Base-by-base conservation (phyloP, 2,329 filamentous ascomycete species). In the Phaeoacremonium minimum region DNA sequence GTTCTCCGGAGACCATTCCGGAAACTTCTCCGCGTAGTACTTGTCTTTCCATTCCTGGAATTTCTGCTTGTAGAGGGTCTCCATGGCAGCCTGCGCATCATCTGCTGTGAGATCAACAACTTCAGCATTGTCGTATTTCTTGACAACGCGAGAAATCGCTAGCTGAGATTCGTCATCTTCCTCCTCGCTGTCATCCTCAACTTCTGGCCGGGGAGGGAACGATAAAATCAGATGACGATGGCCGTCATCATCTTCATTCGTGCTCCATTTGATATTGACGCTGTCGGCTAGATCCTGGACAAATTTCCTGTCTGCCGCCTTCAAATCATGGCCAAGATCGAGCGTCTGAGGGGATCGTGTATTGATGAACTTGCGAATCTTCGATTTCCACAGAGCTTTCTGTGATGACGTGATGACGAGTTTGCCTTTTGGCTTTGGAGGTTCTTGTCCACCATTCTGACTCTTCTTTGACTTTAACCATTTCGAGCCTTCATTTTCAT, bases 21-120 rank as follows among this genome's bases (percentile, higher is more conserved):
- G 66, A 48, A 96, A 96, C 59, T 97, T 98, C 38, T 80, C 78
- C 45, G 77, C 71, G 63, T 98, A 98, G 63, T 98, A 95, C 43
- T 86, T 83, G 59, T 94, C 83, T 67, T 96, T 98, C 93, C 93
- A 98, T 38, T 82, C 77, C 43, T 81, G 71, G 56, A 97, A 97
- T 55, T 94, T 95, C 47, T 86, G 70, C 50, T 96, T 81, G 58
- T 98, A 98, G 50, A 93, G 83, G 56, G 83, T 75, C 49, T 95
- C 79, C 60, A 91, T 85, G 14, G 83, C 77, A 33, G 78, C 74
- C 57, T 93, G 83, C 13, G 85, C 85, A 51, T 95, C 85, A 46
- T 89, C 86, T 2, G 83, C 67, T 3, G 85, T 84, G 32, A 87
- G 63, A 50, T 97, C 90, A 28, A 93, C 72, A 16, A 95, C 79